phyloP scores from a whole-genome alignment of 805 yeast species.

The Wickerhamiella galacta region DNA sequence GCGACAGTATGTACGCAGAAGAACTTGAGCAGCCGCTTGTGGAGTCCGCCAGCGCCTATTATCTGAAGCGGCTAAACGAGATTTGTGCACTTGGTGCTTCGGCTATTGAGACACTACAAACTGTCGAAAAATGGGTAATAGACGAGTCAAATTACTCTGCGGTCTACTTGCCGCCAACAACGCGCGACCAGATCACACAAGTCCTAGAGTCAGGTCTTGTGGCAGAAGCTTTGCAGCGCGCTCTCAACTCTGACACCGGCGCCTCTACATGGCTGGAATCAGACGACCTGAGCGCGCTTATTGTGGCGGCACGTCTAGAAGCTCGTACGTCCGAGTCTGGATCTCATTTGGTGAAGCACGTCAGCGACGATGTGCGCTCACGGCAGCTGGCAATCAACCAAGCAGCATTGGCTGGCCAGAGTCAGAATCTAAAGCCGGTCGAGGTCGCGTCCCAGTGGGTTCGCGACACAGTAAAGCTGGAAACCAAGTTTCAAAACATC shows the following conservation, averaged over 20 bases:
- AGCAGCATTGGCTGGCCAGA: background rate
- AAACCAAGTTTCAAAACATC: conserved; percentile 4
- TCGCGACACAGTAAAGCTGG: conserved; percentile 1
- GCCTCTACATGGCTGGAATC: conserved; percentile 10
- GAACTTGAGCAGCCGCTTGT: conserved; percentile 6
- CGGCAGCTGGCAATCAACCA: conserved; percentile 4
- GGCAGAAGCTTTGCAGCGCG: conserved; percentile 5
- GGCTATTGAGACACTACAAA: background rate
- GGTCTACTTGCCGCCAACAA: conserved; percentile 8
- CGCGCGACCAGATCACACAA: conserved; percentile 5
- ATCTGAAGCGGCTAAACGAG: background rate
- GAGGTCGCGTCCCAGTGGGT: conserved; percentile 9
- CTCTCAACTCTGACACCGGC: conserved; percentile 7
- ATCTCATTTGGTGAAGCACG: background rate
- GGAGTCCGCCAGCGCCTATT: conserved; percentile 3
- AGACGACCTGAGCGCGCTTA: conserved; percentile 3
- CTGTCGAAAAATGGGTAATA: conserved; percentile 7
- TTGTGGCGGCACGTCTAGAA: conserved; percentile 10
- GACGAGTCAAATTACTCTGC: conserved; percentile 6
- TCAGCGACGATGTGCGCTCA: conserved; percentile 1
- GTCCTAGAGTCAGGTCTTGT: conserved; percentile 6
- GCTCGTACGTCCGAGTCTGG: background rate
- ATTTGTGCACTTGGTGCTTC: background rate
- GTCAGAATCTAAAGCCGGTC: background rate
- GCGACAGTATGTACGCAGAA: conserved; percentile 10